Percentiles rank a stretch among this genome's conserved stretches.
These are phyloP conservation scores for Nicotiana knightiana DNA, from an alignment of 257 asterid genomes.

Conservation along the genomic window DNA sequence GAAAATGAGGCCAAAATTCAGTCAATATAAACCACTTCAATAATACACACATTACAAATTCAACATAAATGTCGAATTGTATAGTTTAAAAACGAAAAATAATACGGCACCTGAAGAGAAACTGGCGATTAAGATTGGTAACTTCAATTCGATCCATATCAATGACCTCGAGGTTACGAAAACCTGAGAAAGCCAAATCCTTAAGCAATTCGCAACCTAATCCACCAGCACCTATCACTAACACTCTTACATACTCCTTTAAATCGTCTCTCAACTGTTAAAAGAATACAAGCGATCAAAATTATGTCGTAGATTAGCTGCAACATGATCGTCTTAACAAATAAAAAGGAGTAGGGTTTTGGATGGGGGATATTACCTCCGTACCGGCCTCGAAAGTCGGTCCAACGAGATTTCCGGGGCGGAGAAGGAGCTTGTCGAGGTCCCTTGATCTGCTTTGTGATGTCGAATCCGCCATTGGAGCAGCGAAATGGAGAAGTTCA, in stretches of 20 bases:
- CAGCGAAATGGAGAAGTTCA: conserved; percentile 2
- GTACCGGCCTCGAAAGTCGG: conserved; percentile 70
- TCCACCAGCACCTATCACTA: conserved; percentile 99
- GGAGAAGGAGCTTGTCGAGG: conserved; percentile 92
- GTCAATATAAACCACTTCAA: background rate
- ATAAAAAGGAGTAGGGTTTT: background rate
- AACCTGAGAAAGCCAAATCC: conserved; percentile 93
- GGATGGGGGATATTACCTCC: conserved; percentile 35
- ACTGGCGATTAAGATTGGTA: conserved; percentile 92
- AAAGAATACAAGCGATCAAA: conserved; percentile 6
- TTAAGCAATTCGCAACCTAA: conserved; percentile 95
- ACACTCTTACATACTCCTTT: conserved; percentile 63
- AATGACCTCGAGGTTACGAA: conserved; percentile 76
- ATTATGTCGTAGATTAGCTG: background rate
- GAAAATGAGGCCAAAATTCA: background rate
- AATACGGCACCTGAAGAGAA: conserved; percentile 69
- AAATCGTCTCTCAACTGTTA: conserved; percentile 76
- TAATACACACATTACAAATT: background rate
- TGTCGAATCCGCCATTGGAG: conserved; percentile 47
- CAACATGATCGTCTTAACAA: conserved; percentile 17
- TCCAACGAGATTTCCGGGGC: conserved; percentile 76
- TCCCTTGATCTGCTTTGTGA: conserved; percentile 89
- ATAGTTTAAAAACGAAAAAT: background rate
- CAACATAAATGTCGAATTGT: background rate
- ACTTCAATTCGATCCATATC: conserved; percentile 98